These are phyloP conservation scores for Arthonia radiata DNA, from an alignment of 495 filamentous ascomycete species.

Conservation along the genomic window DNA sequence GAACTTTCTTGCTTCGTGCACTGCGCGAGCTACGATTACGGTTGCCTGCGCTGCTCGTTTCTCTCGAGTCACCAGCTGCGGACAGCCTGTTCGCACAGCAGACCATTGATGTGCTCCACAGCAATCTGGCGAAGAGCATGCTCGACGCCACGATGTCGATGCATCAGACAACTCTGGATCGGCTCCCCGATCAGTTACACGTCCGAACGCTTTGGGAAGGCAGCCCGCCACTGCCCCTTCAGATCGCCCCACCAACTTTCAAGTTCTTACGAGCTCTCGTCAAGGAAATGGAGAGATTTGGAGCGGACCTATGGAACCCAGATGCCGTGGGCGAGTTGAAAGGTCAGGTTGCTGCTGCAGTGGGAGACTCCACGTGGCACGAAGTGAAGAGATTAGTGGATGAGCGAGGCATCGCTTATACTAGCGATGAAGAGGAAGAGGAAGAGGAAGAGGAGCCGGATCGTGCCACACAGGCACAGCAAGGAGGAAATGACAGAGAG, in stretches of 20 bases:
- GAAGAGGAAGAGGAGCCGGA: too few relatives aligned
- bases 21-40: conserved; percentile 49
- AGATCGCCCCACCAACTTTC: conserved; percentile 57
- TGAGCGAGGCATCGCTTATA: too few relatives aligned
- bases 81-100: conserved; percentile 8
- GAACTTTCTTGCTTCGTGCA: conserved; percentile 42
- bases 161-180: conserved; percentile 9
- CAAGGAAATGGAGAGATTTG: conserved; percentile 38
- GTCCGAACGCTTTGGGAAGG: conserved; percentile 53
- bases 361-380: conserved; percentile 10
- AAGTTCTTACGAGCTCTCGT: conserved; percentile 42
- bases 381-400: background rate
- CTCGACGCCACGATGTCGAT: conserved; percentile 15
- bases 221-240: conserved; percentile 46
- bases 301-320: conserved; percentile 65
- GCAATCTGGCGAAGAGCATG: conserved; percentile 8
- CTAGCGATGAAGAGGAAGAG: too few relatives aligned
- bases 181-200: conserved; percentile 18
- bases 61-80: conserved; percentile 5
- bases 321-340: conserved; percentile 41
- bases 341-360: conserved; percentile 18
- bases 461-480: too few relatives aligned
- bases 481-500: too few relatives aligned
- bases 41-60: conserved; percentile 21
- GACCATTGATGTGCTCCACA: conserved; percentile 8